Conservation (phyloP, 2,329 filamentous ascomycete genomes). For the Calonectria ilicicola region DNA sequence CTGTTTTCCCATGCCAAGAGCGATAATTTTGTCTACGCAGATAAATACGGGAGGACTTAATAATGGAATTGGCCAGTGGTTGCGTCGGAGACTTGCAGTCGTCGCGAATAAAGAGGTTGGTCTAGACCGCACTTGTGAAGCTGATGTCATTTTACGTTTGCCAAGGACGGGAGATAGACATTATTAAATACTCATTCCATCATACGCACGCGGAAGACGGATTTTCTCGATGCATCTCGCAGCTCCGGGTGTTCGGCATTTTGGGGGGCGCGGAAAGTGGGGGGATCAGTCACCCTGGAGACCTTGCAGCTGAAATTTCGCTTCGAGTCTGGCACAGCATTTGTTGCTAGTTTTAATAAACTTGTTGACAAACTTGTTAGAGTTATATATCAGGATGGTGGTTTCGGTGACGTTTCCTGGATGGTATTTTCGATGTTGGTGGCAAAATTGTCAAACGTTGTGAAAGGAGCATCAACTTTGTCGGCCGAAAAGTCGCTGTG, state of each 20-base stretch:
- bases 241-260: background rate
- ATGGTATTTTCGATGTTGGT: background rate
- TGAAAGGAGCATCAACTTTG: background rate
- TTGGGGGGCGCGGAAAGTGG: background rate
- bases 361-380: background rate
- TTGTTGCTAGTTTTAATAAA: background rate
- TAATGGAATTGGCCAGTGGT: background rate
- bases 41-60: background rate
- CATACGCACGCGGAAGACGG: background rate
- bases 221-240: background rate
- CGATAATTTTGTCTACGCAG: background rate
- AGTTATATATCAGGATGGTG: background rate
- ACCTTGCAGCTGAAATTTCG: background rate
- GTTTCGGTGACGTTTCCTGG: background rate
- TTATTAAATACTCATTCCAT: background rate
- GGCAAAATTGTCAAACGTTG: background rate
- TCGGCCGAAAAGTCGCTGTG: background rate
- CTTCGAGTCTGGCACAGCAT: background rate
- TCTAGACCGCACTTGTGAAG: background rate
- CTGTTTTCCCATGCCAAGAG: background rate
- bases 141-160: background rate
- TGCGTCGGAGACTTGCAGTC: background rate
- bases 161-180: background rate
- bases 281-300: background rate
- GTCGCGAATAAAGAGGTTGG: background rate